Evolutionary conservation across 1,284 basidiomycete genomes (phyloP).

Genomic region (Cryptococcus amylolentus): DNA sequence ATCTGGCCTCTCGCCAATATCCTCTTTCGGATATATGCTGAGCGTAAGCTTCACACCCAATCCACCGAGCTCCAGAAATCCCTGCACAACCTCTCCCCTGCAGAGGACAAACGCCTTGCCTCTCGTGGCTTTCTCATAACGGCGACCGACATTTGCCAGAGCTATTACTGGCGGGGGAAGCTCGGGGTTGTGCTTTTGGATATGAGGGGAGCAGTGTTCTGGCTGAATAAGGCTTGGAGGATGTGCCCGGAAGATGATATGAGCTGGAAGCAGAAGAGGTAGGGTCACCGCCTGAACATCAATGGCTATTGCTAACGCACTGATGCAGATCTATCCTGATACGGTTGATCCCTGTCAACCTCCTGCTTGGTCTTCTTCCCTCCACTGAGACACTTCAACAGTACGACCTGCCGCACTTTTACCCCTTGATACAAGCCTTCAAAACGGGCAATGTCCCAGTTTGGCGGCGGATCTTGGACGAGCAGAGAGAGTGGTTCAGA

Average conservation of each 20-base stretch:
- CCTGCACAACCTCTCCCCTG: conserved; percentile 26
- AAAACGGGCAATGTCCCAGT: conserved; percentile 40
- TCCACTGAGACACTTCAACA: conserved; percentile 23
- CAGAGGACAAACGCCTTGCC: conserved; percentile 31
- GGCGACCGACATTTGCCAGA: conserved; percentile 32
- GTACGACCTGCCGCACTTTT: conserved; percentile 44
- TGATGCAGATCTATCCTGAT: conserved; percentile 48
- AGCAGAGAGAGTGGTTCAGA: conserved; percentile 46
- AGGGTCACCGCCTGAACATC: conserved; percentile 1
- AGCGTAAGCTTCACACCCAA: conserved; percentile 43
- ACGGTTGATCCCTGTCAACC: conserved; percentile 46
- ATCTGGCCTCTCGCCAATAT: conserved; percentile 38
- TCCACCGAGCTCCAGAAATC: conserved; percentile 32
- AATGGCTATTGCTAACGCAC: neutral
- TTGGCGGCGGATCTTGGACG: conserved; percentile 40
- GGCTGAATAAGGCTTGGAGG: conserved; percentile 39
- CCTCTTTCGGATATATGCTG: conserved; percentile 39
- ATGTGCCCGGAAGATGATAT: conserved; percentile 22
- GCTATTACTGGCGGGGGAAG: conserved; percentile 45
- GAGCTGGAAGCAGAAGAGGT: conserved; percentile 36
- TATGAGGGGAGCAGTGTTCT: conserved; percentile 29
- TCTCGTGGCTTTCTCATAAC: conserved; percentile 19
- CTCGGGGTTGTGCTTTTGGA: conserved; percentile 38
- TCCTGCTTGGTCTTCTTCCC: conserved; percentile 47
- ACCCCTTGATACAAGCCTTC: conserved; percentile 44